Percentiles rank a stretch among this genome's conserved stretches.
phyloP scores from a whole-genome alignment of 257 asterid genomes.

The Eucommia ulmoides region DNA sequence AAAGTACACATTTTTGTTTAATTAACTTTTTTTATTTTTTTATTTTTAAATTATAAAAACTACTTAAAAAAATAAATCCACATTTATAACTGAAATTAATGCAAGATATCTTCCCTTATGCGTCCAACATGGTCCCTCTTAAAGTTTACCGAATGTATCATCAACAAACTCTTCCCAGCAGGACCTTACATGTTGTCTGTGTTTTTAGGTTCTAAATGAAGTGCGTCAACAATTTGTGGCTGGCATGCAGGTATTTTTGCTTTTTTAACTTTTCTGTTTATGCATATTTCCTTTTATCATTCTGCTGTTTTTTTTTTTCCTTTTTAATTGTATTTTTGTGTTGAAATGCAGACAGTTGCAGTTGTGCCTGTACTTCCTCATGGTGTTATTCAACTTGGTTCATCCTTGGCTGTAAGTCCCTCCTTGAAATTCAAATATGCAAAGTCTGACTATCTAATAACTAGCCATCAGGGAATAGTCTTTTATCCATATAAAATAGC shows the following conservation, averaged over 20 bases:
- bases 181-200: background rate
- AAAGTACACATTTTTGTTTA: too few relatives aligned
- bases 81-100: too few relatives aligned
- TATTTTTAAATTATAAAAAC: too few relatives aligned
- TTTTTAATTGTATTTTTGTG: slow-evolving; percentile 1
- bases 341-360: slow-evolving; percentile 59
- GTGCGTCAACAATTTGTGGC: slow-evolving; percentile 58
- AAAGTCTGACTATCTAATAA: too few relatives aligned
- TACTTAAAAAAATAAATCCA: too few relatives aligned
- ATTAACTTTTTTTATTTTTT: too few relatives aligned
- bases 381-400: slow-evolving; percentile 91
- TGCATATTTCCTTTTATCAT: background rate
- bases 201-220: slow-evolving; percentile 59
- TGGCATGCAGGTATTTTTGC: slow-evolving; percentile 69
- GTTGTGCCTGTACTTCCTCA: slow-evolving; percentile 87
- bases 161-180: too few relatives aligned
- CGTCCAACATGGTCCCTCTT: too few relatives aligned
- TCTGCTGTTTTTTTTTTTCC: background rate
- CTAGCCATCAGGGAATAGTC: too few relatives aligned
- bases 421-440: background rate
- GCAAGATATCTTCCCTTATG: too few relatives aligned
- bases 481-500: too few relatives aligned
- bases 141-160: too few relatives aligned
- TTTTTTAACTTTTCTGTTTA: background rate
- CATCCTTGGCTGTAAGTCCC: slow-evolving; percentile 33